These are phyloP conservation scores for Penicillium sp. DNA, from an alignment of 2,329 filamentous ascomycete genomes.

Conservation along the genomic window DNA sequence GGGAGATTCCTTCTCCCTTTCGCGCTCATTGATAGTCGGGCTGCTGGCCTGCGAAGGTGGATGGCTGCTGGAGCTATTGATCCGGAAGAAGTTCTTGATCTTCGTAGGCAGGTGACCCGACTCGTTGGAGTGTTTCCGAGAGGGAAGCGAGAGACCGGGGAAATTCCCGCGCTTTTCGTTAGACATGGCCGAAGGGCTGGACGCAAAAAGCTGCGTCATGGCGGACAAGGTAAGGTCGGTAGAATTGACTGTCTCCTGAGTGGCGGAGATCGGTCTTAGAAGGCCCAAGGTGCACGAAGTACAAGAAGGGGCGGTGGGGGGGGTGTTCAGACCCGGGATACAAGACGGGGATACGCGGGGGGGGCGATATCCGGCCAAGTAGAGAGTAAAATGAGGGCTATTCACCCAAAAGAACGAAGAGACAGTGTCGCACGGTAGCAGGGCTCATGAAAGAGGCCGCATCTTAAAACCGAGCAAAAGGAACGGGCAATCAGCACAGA, in stretches of 20 bases:
- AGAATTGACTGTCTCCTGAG: conserved; percentile 4
- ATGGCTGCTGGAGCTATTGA: conserved; percentile 53
- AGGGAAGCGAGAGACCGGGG: conserved; percentile 42
- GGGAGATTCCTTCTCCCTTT: conserved; percentile 40
- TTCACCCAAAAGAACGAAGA: conserved; percentile 24
- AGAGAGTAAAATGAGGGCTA: conserved; percentile 14
- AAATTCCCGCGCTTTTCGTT: conserved; percentile 47
- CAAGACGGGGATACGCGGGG: conserved; percentile 17
- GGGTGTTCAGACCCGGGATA: conserved; percentile 12
- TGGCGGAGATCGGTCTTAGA: conserved; percentile 3
- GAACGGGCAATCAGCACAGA: conserved; percentile 13
- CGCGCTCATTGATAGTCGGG: conserved; percentile 23
- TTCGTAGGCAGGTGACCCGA: conserved; percentile 55
- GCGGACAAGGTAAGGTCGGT: conserved; percentile 11
- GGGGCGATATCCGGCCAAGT: conserved; percentile 4
- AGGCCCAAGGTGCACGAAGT: conserved; percentile 9
- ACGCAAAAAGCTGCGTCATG: conserved; percentile 45
- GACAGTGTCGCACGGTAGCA: conserved; percentile 13
- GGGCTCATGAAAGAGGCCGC: conserved; percentile 18
- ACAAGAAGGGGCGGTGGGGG: conserved; percentile 12
- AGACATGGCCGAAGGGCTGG: conserved; percentile 38
- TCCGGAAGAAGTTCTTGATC: conserved; percentile 67
- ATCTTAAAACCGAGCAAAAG: conserved; percentile 13
- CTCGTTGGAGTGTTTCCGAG: conserved; percentile 44
- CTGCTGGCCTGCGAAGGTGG: conserved; percentile 35